Evolutionary conservation across 208 protist species (phyloP), one percentile per base, ranked within the genome.

Genomic region (Acanthamoeba castellanii): DNA sequence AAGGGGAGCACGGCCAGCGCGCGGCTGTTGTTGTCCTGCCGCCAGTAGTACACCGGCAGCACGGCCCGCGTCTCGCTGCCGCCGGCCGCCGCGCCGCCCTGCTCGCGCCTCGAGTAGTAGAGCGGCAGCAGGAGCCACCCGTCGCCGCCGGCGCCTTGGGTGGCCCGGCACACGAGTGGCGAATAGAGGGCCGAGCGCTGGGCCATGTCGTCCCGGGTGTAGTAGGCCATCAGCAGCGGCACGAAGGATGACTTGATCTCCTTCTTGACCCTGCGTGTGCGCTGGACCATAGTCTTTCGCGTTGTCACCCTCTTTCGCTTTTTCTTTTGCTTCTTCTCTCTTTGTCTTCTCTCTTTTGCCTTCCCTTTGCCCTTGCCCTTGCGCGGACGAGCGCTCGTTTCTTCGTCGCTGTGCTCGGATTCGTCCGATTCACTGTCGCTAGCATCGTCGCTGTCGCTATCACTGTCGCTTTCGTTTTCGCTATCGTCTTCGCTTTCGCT

Each of bases 91-190:
- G 45, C 20, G 22, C 74, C 74, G 3, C 74, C 74, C 13, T 34
- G n/a, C 34, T 45, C 37, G 45, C 42, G 18, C 20, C 74, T 45
- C 8, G 74, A 16, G 27, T 55, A 84, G 37, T 84, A 84, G 74
- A 52, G 3, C 45, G 74, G 74, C 74, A 84, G 42, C 74, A 84
- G 42, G 22, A 84, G 45, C 74, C 74, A 84, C 5, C 74, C 74
- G 74, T 84, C 74, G 45, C 74, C 74, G 13, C 11, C 18, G 20
- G 30, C 20, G 74, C 74, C 45, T 27, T 27, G 42, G 5, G 37
- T 55, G 4, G 3, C 30, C 2, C 30, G 8, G 45, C 37, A 55
- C 4, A 84, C 22, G 74, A 84, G 74, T 22, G 74, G 74, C 20
- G 74, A 84, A 16, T 55, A 52, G 74, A 84, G 25, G 22, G 45